Evolutionary conservation across 2,329 filamentous ascomycete genomes (phyloP), one percentile per base, ranked within the genome.

Genomic region (Pseudocercospora macadamiae): DNA sequence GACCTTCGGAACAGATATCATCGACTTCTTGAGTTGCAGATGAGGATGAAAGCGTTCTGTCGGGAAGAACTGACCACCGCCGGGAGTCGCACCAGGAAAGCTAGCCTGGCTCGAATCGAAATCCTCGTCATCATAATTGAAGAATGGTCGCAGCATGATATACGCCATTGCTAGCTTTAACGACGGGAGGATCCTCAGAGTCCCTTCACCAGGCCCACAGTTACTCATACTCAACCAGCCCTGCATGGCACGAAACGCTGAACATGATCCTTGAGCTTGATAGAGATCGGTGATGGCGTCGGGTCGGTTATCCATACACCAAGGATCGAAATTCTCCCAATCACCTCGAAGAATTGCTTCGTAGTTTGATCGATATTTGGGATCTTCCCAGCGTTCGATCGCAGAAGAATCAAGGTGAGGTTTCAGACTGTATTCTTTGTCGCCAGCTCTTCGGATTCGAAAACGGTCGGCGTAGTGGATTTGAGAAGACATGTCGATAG

Each of bases 381-480:
- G 42, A 30, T 55, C 37, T 37, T 60, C 57, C 57, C 57, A 60
- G 4, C 57, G 57, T 26, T 60, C 53, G 47, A 60, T 60, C 9
- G 45, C 47, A 4, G 52, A 55, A 10, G 57, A 60, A 21, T 60
- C 53, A 10, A 60, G 37, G 26, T 60, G 57, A 3, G 57, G 34
- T 39, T 60, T 60, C 4, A 59, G 47, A 25, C 36, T 32, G 26
- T 52, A 60, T 16, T 48, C 53, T 19, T 55, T 53, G 26, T 60
- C 57, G 6, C 36, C 57, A n/a, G 55, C 36, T 36, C 30, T n/a
- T 18, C 57, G 45, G 44, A 60, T 60, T 10, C 57, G 52, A 19
- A 60, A 60, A 26, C 47, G 47, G 48, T 60, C 57, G 3, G 57
- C 52, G 28, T 56, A 60, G 19, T 34, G 28, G 10, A 53, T 47